phyloP scores from a whole-genome alignment of 345 rosid genomes.

The Boechera retrofracta region DNA sequence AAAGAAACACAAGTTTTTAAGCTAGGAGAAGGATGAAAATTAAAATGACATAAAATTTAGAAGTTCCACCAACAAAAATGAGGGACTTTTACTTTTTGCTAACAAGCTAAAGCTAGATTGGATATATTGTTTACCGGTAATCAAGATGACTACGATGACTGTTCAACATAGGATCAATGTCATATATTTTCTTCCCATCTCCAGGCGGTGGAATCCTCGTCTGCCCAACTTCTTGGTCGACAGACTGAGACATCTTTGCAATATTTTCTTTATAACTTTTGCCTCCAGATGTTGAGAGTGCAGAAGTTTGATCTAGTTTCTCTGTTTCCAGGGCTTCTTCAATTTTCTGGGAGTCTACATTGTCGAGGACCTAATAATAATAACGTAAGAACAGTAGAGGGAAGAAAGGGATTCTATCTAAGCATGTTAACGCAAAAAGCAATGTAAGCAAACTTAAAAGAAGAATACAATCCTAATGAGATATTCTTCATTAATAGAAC shows the following conservation, averaged over 20 bases:
- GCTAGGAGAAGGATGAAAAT: neutral
- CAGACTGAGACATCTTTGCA: constrained; percentile 44
- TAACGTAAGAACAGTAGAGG: neutral
- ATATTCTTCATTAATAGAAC: neutral
- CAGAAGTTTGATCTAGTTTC: constrained; percentile 49
- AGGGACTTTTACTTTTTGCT: constrained; percentile 21
- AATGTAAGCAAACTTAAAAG: constrained; percentile 2
- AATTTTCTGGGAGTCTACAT: constrained; percentile 12
- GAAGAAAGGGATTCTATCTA: neutral
- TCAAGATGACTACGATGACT: constrained; percentile 75
- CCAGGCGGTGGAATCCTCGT: constrained; percentile 75
- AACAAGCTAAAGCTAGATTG: constrained; percentile 7
- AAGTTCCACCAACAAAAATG: neutral
- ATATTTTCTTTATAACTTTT: constrained; percentile 34
- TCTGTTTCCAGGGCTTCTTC: constrained; percentile 28
- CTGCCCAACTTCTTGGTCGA: constrained; percentile 42
- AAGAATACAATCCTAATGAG: neutral
- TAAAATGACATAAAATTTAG: constrained; percentile 3
- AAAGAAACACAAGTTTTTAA: neutral
- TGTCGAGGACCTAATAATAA: constrained; percentile 21
- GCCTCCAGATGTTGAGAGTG: constrained; percentile 42
- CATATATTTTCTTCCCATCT: constrained; percentile 74
- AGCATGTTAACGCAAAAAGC: constrained; percentile 16
- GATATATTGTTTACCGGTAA: constrained; percentile 59
- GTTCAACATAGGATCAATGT: constrained; percentile 74